Percentiles rank a stretch among this genome's conserved stretches.
These are phyloP conservation scores for Lentinula sp. DNA, from an alignment of 768 basidiomycete species.

Conservation along the genomic window DNA sequence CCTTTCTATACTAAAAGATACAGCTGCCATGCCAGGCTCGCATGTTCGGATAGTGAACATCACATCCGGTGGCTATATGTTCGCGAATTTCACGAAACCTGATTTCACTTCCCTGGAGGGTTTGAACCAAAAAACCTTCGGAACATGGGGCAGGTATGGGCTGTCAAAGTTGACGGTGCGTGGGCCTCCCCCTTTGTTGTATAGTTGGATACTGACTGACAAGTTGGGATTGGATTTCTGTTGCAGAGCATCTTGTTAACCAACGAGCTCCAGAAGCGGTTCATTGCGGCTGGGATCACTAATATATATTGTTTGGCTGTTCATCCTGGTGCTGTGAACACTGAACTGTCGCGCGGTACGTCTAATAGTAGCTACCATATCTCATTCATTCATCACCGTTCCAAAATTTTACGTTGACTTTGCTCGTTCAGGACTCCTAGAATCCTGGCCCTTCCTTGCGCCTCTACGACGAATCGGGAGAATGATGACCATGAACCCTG, in stretches of 20 bases:
- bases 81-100: background rate
- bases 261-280: slow-evolving; percentile 10
- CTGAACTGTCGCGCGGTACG: background rate
- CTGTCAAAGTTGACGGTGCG: slow-evolving; percentile 6
- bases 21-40: background rate
- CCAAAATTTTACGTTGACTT: too few relatives aligned
- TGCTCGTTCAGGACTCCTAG: background rate
- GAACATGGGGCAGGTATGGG: slow-evolving; percentile 3
- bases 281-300: background rate
- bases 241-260: slow-evolving; percentile 7
- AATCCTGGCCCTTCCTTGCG: slow-evolving; percentile 4
- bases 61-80: background rate
- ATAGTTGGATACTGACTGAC: background rate
- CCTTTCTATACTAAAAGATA: background rate
- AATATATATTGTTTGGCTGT: slow-evolving; percentile 8
- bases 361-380: background rate
- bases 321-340: slow-evolving; percentile 6
- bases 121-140: slow-evolving; percentile 3
- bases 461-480: background rate
- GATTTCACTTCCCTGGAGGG: slow-evolving; percentile 5
- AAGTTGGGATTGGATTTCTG: background rate
- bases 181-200: too few relatives aligned
- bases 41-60: slow-evolving; percentile 8
- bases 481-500: background rate
- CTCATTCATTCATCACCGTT: too few relatives aligned